Base-by-base conservation (phyloP, 208 protist species). In the Endotrypanum monterogeii region DNA sequence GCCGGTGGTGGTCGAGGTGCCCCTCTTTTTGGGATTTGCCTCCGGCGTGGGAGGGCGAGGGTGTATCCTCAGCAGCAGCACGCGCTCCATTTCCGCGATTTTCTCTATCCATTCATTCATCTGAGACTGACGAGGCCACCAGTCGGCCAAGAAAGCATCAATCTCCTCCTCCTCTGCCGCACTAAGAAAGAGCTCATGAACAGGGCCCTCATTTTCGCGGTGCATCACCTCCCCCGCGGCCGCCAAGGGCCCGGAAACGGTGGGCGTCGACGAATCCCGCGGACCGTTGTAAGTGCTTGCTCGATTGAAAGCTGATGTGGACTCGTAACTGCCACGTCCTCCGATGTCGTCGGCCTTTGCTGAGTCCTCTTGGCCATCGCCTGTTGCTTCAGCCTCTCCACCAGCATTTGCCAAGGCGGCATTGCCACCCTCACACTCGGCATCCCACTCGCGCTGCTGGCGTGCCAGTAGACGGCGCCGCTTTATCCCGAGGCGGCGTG, bases 61-160 rank as follows among this genome's bases (percentile, higher is more conserved):
- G 68, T 77, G 67, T 84, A 94, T 84, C 18, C 70, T 50, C 25
- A 88, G 85, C 69, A 92, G 60, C 76, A 98, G 79, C 60, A 97
- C 89, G 0, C 88, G 85, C 74, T 96, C 89, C 90, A 98, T 94
- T 67, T 91, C 78, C 0, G 75, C 84, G n/a, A 91, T 79, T 50
- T 85, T 80, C 14, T 79, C 85, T 11, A 82, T 81, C 71, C 94
- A 82, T 32, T 76, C 67, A 50, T 76, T 67, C 37, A 84, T 85
- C 61, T 80, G 56, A 78, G 79, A 76, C 82, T 91, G 55, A 74
- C 74, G 76, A 80, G 74, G 41, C 80, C 87, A 89, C 68, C 88
- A 87, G 23, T 92, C 86, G 41, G 87, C 71, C 69, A 92, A 80
- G 63, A 92, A 77, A 51, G 83, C 79, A 32, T 86, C 80, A n/a